Percentiles rank a stretch among this genome's conserved stretches.
These are phyloP conservation scores for Daldinia loculata DNA, from an alignment of 495 filamentous ascomycete genomes.

Conservation along the genomic window DNA sequence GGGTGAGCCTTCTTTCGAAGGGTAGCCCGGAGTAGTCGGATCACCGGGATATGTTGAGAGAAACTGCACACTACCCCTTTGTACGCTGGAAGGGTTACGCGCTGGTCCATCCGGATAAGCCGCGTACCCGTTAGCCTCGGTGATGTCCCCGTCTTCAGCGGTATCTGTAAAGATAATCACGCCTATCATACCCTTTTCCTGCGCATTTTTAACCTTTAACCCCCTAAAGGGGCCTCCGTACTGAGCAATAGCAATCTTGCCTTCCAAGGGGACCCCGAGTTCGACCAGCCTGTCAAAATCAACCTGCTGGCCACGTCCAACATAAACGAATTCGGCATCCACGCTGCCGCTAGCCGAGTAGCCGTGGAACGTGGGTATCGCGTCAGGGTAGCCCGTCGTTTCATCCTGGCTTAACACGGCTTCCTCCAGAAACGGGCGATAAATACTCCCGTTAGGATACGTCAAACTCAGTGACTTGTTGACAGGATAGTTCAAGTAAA, in stretches of 20 bases:
- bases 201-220: conserved; percentile 84
- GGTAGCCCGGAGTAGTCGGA: conserved; percentile 88
- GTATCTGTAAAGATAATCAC: conserved; percentile 84
- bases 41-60: conserved; percentile 66
- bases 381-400: conserved; percentile 70
- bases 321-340: conserved; percentile 73
- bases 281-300: conserved; percentile 80
- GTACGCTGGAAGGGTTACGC: conserved; percentile 79
- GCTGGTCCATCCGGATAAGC: conserved; percentile 85
- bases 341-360: conserved; percentile 86
- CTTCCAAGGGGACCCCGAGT: conserved; percentile 72
- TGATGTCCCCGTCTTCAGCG: conserved; percentile 77
- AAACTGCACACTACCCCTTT: conserved; percentile 83
- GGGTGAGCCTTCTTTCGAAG: conserved; percentile 79
- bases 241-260: conserved; percentile 82
- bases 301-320: conserved; percentile 78
- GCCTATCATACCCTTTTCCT: conserved; percentile 85
- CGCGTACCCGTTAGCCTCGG: conserved; percentile 76
- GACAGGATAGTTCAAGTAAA: conserved; percentile 84
- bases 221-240: conserved; percentile 85
- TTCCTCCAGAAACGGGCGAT: conserved; percentile 78
- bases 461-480: conserved; percentile 73
- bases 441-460: conserved; percentile 64
- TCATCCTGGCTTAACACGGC: conserved; percentile 78
- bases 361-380: conserved; percentile 88